Base-by-base conservation (phyloP, 108 stramenopile species). In the Skeletonema grethae region DNA sequence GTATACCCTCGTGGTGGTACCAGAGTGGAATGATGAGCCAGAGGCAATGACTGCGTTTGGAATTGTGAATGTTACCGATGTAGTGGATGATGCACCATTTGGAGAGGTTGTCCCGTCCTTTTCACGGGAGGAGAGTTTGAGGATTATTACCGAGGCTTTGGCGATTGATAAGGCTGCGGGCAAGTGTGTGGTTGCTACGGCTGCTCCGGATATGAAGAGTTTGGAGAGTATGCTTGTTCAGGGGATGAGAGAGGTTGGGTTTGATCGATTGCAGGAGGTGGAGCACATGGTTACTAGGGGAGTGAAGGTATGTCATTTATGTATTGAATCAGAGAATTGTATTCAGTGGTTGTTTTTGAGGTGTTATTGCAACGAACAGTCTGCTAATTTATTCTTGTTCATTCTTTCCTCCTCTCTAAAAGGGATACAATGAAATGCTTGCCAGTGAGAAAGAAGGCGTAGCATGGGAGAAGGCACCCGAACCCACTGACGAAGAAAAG, bases 241-340 rank as follows among this genome's bases (percentile, higher is more conserved):
- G 77, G 84, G 87, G 53, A 73, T 95, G 61, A 79, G 94, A 48
- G 87, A 88, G 65, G 82, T 69, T 46, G 94, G 94, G 29, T 95
- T 88, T 73, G 79, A 77, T 7, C 82, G 94, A 25, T 67, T 82
- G 56, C 85, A 91, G 63, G 94, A 95, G 79, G 82, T 95, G 63
- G 91, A 90, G 58, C 78, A 90, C 73, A 91, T 95, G 90, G 73
- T 95, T 48, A 82, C 70, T n/a, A 66, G 79, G 50, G 87, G 87
- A 22, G 63, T 70, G 16, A 76, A 84, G 80, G 88, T 86, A 72
- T 58, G 34, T n/a, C 56, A 8, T 6, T 56, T 1, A 8, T 6
- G 36, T 1, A 28, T 28, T 28, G 25, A 28, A 28, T 28, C 25
- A 28, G n/a, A n/a, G n/a, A n/a, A n/a, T n/a, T n/a, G 1, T 39